These are phyloP conservation scores for Nicotiana undulata DNA, from an alignment of 257 asterid genomes.

Conservation along the genomic window DNA sequence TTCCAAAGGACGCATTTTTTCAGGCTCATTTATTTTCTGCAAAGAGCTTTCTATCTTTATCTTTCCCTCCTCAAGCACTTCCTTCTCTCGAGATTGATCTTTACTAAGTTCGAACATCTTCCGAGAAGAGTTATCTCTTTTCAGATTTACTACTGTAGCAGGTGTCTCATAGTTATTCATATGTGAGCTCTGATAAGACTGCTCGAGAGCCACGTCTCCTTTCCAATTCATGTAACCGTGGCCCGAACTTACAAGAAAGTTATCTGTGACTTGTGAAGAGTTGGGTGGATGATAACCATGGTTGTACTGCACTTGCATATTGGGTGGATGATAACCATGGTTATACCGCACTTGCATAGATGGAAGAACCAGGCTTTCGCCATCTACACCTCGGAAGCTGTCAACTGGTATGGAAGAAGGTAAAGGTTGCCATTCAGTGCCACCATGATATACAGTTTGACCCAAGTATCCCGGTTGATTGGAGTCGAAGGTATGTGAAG, in stretches of 20 bases:
- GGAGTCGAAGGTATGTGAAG: constrained; percentile 33
- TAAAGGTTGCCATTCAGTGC: constrained; percentile 37
- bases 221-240: constrained; percentile 27
- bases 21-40: constrained; percentile 34
- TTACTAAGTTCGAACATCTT: constrained; percentile 31
- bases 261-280: constrained; percentile 29
- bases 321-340: constrained; percentile 34
- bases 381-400: constrained; percentile 21
- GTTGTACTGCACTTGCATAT: constrained; percentile 19
- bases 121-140: constrained; percentile 26
- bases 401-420: constrained; percentile 28
- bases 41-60: constrained; percentile 39
- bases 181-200: constrained; percentile 25
- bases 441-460: constrained; percentile 32
- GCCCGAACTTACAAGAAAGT: constrained; percentile 22
- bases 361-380: constrained; percentile 17
- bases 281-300: constrained; percentile 35
- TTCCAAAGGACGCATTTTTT: constrained; percentile 28
- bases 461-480: constrained; percentile 30
- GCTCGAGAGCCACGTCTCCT: constrained; percentile 23
- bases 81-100: constrained; percentile 33
- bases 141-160: constrained; percentile 24
- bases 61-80: constrained; percentile 32
- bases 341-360: constrained; percentile 14
- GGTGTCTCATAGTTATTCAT: constrained; percentile 26